These are phyloP conservation scores for Fusarium floridanum DNA, from an alignment of 2,329 filamentous ascomycete species.

Conservation along the genomic window DNA sequence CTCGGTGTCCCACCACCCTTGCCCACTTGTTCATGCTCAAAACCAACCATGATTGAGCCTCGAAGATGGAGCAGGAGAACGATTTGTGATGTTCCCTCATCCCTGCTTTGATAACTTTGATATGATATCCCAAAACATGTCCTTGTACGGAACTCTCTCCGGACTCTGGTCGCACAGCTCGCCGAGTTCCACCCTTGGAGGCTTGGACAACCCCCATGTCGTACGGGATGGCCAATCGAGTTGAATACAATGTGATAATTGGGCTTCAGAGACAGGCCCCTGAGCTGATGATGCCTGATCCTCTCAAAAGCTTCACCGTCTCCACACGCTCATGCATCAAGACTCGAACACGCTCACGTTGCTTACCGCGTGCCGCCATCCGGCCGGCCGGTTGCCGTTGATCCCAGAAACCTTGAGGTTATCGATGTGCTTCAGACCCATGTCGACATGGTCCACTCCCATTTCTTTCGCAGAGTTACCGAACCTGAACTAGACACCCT, in stretches of 20 bases:
- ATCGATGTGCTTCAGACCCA: not conserved
- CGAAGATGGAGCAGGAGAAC: not conserved
- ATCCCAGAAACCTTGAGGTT: not conserved
- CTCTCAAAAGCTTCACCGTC: not conserved
- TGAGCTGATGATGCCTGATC: not conserved
- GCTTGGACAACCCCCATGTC: not conserved
- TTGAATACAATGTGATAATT: not conserved
- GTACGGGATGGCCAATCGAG: not conserved
- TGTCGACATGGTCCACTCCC: not conserved
- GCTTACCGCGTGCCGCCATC: not conserved
- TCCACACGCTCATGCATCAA: not conserved
- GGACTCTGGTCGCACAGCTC: not conserved
- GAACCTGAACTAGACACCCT: not conserved
- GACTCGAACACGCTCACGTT: not conserved
- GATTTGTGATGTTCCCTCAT: not conserved
- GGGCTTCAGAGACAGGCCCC: not conserved
- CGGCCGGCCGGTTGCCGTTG: not conserved
- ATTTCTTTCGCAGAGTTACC: not conserved
- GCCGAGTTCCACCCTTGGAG: not conserved
- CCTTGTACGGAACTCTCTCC: not conserved
- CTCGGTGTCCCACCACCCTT: not conserved
- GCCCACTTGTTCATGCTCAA: constrained; percentile 2
- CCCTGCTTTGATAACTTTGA: not conserved
- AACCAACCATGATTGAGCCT: constrained; percentile 2
- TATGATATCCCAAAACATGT: not conserved